phyloP scores from a whole-genome alignment of 495 filamentous ascomycete genomes.

The Penicillium pancosmium region DNA sequence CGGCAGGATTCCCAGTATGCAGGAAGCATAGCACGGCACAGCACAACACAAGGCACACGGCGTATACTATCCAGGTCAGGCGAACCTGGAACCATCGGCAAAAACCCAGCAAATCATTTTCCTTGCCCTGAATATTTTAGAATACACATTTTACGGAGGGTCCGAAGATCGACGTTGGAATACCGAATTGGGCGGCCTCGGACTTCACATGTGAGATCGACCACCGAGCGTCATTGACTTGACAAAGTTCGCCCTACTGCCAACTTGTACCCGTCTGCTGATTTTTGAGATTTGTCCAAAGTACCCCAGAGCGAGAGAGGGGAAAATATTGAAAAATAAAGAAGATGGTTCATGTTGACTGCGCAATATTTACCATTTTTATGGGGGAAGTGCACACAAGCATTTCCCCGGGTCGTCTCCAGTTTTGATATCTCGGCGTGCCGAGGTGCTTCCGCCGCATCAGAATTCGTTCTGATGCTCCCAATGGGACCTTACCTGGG shows the following conservation, averaged over 20 bases:
- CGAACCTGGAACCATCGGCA: not conserved
- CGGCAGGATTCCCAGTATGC: too few relatives aligned
- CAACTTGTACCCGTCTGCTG: too few relatives aligned
- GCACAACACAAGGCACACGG: not conserved
- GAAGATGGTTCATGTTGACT: not conserved
- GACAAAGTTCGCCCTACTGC: constrained; percentile 2
- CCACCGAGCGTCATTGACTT: constrained; percentile 1
- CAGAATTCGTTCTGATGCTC: constrained; percentile 1
- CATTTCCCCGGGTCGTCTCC: not conserved
- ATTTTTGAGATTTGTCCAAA: not conserved
- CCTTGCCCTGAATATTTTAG: not conserved
- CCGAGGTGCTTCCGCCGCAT: constrained; percentile 9
- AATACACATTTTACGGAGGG: not conserved
- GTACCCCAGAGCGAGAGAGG: not conserved
- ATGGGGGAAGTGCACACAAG: too few relatives aligned
- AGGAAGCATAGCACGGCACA: too few relatives aligned
- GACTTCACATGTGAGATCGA: constrained; percentile 10
- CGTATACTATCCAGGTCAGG: not conserved
- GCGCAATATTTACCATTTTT: not conserved
- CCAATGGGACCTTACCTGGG: constrained; percentile 1
- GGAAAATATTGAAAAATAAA: too few relatives aligned
- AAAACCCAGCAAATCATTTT: not conserved
- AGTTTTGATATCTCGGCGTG: constrained; percentile 11
- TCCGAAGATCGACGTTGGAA: not conserved
- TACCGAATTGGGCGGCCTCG: constrained; percentile 1